phyloP scores from a whole-genome alignment of 805 yeast genomes.

The Lipomyces mesembrius region DNA sequence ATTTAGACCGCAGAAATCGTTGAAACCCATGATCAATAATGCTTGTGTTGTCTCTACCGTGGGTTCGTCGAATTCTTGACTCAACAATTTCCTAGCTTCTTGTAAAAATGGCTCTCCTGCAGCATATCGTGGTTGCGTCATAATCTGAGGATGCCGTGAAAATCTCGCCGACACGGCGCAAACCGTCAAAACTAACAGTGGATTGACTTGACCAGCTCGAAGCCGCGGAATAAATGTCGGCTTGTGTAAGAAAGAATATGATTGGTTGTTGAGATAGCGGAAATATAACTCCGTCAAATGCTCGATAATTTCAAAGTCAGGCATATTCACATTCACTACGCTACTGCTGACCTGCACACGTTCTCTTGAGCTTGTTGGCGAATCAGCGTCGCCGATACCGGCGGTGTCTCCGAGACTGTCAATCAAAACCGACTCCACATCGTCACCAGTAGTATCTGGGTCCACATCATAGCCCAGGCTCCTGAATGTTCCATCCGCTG shows the following conservation, averaged over 20 bases:
- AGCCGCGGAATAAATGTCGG: constrained; percentile 43
- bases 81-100: constrained; percentile 39
- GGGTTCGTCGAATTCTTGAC: constrained; percentile 44
- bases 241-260: constrained; percentile 46
- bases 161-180: constrained; percentile 47
- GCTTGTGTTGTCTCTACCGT: constrained; percentile 47
- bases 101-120: constrained; percentile 41
- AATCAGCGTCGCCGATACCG: constrained; percentile 17
- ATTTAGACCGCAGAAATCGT: constrained; percentile 45
- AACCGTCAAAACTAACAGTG: constrained; percentile 43
- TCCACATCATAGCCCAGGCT: constrained; percentile 2
- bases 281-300: constrained; percentile 47
- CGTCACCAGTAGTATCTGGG: constrained; percentile 17
- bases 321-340: constrained; percentile 34
- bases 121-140: constrained; percentile 38
- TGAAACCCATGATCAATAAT: constrained; percentile 43
- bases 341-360: constrained; percentile 15
- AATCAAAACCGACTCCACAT: constrained; percentile 24
- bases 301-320: constrained; percentile 40
- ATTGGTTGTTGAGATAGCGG: constrained; percentile 45
- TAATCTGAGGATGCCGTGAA: constrained; percentile 44
- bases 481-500: constrained; percentile 32
- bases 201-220: constrained; percentile 41
- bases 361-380: constrained; percentile 34
- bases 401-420: constrained; percentile 15